Evolutionary conservation across 495 filamentous ascomycete genomes (phyloP).

Genomic region (Corynascus novoguineensis): DNA sequence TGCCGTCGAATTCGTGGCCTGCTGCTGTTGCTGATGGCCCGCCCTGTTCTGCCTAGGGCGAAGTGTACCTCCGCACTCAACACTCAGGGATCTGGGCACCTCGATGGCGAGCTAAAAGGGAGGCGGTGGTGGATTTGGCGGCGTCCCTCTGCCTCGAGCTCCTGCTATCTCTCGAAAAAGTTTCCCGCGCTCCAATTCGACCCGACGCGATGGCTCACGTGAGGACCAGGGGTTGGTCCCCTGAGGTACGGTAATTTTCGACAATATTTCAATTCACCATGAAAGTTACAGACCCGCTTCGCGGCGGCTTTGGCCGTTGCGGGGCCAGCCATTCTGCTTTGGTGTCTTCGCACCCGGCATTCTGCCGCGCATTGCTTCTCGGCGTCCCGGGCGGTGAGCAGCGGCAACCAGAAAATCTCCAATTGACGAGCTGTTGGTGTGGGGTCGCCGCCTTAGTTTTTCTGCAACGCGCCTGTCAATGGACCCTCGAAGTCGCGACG

Average conservation of each 20-base stretch:
- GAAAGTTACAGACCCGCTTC: not conserved
- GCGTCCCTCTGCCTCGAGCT: slow-evolving; percentile 3
- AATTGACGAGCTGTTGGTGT: slow-evolving; percentile 7
- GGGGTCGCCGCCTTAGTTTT: slow-evolving; percentile 4
- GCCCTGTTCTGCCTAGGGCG: slow-evolving; percentile 4
- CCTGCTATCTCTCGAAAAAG: slow-evolving; percentile 20
- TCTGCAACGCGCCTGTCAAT: slow-evolving; percentile 7
- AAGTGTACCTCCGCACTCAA: not conserved
- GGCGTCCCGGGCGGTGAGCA: slow-evolving; percentile 17
- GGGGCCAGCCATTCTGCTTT: not conserved
- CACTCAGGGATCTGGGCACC: not conserved
- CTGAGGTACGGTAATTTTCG: not conserved
- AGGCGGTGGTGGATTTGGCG: not conserved
- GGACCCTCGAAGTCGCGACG: not conserved
- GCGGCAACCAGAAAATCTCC: slow-evolving; percentile 15
- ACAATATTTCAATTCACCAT: not conserved
- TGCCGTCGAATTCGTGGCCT: slow-evolving; percentile 15
- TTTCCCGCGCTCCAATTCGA: slow-evolving; percentile 17
- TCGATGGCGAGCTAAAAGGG: not conserved
- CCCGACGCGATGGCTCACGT: slow-evolving; percentile 23
- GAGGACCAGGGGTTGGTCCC: slow-evolving; percentile 7
- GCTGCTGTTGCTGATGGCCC: not conserved
- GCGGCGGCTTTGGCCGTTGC: slow-evolving; percentile 3
- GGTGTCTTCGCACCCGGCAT: not conserved
- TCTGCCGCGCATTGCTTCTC: no score